phyloP scores from a whole-genome alignment of 139 green algal species.

The Pedinophyceae sp. region DNA sequence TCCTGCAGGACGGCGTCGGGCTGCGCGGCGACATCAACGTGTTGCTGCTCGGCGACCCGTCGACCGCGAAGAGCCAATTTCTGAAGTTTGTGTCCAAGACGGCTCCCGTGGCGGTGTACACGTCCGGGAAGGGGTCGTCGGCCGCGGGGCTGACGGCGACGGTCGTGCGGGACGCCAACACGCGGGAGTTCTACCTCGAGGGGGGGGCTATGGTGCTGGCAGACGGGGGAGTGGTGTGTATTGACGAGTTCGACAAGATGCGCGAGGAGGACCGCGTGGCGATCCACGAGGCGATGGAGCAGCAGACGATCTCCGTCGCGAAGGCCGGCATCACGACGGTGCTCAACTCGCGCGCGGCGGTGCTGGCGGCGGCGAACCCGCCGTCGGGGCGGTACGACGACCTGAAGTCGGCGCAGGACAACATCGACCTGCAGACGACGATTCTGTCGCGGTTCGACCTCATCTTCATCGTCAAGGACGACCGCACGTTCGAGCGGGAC shows the following conservation, averaged over 20 bases:
- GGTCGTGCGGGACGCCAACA: slow-evolving; percentile 54
- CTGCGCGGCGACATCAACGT: slow-evolving; percentile 87
- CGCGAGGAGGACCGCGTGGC: slow-evolving; percentile 86
- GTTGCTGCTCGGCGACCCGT: slow-evolving; percentile 91
- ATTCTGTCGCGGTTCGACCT: slow-evolving; percentile 98
- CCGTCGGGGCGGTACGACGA: slow-evolving; percentile 78
- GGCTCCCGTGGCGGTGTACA: slow-evolving; percentile 91
- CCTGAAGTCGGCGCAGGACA: slow-evolving; percentile 73
- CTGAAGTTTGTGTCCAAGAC: slow-evolving; percentile 83
- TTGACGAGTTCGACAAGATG: slow-evolving; percentile 99
- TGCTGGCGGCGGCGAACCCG: slow-evolving; percentile 94
- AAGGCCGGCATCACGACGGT: slow-evolving; percentile 98
- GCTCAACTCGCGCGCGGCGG: slow-evolving; percentile 77
- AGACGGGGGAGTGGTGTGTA: slow-evolving; percentile 94
- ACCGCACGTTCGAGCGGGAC: slow-evolving; percentile 45
- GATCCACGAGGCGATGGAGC: slow-evolving; percentile 99
- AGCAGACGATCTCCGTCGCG: slow-evolving; percentile 98
- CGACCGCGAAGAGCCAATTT: slow-evolving; percentile 96
- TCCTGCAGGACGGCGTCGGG: slow-evolving; percentile 5
- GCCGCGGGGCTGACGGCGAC: slow-evolving; percentile 87
- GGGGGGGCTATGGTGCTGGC: slow-evolving; percentile 96
- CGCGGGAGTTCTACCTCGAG: slow-evolving; percentile 70
- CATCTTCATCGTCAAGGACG: slow-evolving; percentile 98
- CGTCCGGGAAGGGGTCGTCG: slow-evolving; percentile 84
- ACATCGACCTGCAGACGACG: slow-evolving; percentile 98